Conservation (phyloP, 1,139 yeast genomes). For the Geotrichum siamense region DNA sequence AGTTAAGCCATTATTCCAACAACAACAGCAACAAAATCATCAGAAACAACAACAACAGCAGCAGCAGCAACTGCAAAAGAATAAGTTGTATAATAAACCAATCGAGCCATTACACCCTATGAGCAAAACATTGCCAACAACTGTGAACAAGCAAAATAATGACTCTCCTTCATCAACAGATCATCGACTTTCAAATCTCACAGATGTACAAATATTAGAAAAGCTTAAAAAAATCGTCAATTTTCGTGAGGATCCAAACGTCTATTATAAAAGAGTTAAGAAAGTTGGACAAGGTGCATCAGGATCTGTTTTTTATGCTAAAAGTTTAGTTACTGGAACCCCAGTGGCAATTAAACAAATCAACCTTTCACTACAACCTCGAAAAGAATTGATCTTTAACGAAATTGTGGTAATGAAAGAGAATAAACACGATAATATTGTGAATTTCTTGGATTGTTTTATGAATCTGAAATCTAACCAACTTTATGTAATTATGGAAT, state of each 20-base stretch:
- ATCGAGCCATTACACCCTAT: conserved; percentile 17
- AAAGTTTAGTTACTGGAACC: conserved; percentile 29
- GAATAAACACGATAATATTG: conserved; percentile 82
- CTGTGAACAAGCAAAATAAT: conserved; percentile 18
- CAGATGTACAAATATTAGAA: conserved; percentile 79
- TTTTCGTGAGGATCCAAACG: conserved; percentile 66
- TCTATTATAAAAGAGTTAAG: conserved; percentile 76
- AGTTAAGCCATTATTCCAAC: conserved; percentile 12
- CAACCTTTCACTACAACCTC: conserved; percentile 88
- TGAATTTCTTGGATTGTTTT: conserved; percentile 82
- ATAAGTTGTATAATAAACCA: conserved; percentile 5
- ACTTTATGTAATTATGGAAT: conserved; percentile 93
- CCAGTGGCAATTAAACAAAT: conserved; percentile 91
- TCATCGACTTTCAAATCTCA: conserved; percentile 63
- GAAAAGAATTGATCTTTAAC: conserved; percentile 88
- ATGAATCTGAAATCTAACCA: conserved; percentile 44
- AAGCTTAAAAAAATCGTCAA: conserved; percentile 80
- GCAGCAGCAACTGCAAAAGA: conserved; percentile 10
- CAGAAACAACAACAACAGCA: conserved; percentile 5
- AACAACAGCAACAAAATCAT: conserved; percentile 14
- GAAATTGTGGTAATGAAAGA: conserved; percentile 94
- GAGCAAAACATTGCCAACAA: conserved; percentile 21
- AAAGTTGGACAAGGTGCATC: conserved; percentile 99
- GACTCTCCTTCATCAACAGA: conserved; percentile 30
- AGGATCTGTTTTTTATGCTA: conserved; percentile 88